Evolutionary conservation across 805 yeast species (phyloP).

Genomic region (Lipomyces mesembrius): DNA sequence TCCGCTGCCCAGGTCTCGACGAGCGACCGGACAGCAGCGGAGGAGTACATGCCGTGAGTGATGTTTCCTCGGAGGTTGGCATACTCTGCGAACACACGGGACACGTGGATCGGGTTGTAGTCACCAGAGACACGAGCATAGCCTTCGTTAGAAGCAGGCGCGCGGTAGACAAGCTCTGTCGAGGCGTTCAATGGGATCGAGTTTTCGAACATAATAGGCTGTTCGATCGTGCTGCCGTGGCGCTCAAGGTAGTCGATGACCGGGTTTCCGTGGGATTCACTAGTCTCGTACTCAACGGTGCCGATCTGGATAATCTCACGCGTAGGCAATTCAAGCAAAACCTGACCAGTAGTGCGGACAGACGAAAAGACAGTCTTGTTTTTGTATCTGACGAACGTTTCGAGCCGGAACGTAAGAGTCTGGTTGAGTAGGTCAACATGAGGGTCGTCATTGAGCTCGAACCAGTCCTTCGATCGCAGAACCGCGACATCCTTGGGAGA

Average conservation of each 20-base stretch:
- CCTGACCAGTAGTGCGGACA: slow-evolving; percentile 83
- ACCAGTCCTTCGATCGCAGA: slow-evolving; percentile 96
- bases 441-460: slow-evolving; percentile 70
- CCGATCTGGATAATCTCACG: slow-evolving; percentile 87
- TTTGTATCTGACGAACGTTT: slow-evolving; percentile 82
- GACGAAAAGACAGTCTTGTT: slow-evolving; percentile 74
- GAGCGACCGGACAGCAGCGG: slow-evolving; percentile 91
- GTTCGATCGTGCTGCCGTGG: slow-evolving; percentile 92
- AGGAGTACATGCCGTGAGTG: slow-evolving; percentile 98
- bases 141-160: slow-evolving; percentile 95
- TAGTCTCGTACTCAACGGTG: slow-evolving; percentile 83
- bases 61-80: slow-evolving; percentile 96
- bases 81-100: slow-evolving; percentile 90
- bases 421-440: slow-evolving; percentile 73
- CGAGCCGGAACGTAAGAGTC: slow-evolving; percentile 85
- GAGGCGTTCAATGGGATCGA: slow-evolving; percentile 77
- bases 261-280: slow-evolving; percentile 94
- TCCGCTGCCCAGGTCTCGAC: slow-evolving; percentile 99
- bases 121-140: slow-evolving; percentile 98
- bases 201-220: slow-evolving; percentile 87
- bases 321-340: slow-evolving; percentile 85
- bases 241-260: slow-evolving; percentile 91
- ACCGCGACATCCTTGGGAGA: slow-evolving; percentile 90
- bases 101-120: slow-evolving; percentile 97
- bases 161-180: slow-evolving; percentile 49